Evolutionary conservation across 2,329 filamentous ascomycete genomes (phyloP).

Genomic region (Whalleya microplaca): DNA sequence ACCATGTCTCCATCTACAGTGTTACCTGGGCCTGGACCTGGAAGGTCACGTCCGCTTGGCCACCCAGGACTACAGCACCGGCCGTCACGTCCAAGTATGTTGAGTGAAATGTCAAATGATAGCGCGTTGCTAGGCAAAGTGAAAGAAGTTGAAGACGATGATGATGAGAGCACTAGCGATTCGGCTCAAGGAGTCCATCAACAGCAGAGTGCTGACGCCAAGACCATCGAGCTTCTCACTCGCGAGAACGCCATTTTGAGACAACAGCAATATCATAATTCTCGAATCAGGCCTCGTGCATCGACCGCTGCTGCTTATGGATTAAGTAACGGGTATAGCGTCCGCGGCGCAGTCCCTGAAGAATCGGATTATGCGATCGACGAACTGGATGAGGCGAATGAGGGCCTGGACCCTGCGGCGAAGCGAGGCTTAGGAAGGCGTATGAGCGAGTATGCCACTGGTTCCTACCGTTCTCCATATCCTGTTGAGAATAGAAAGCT

Average conservation of each 20-base stretch:
- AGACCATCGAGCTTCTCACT: constrained; percentile 65
- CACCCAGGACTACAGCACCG: constrained; percentile 77
- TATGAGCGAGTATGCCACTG: constrained; percentile 61
- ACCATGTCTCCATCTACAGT: constrained; percentile 52
- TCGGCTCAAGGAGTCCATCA: constrained; percentile 56
- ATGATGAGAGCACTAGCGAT: constrained; percentile 58
- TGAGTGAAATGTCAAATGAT: constrained; percentile 72
- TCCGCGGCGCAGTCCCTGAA: constrained; percentile 64
- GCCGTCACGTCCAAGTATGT: constrained; percentile 76
- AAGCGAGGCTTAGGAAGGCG: constrained; percentile 53
- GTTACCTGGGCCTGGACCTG: too few relatives aligned
- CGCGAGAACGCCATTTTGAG: constrained; percentile 66
- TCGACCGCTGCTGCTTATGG: constrained; percentile 59
- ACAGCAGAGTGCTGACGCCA: constrained; percentile 60
- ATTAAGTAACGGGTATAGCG: constrained; percentile 59
- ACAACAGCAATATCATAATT: constrained; percentile 57
- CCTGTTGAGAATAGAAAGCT: constrained; percentile 64
- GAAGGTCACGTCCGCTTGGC: constrained; percentile 56
- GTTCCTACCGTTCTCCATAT: constrained; percentile 51
- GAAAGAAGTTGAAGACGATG: constrained; percentile 70
- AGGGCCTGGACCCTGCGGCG: constrained; percentile 51
- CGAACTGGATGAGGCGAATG: constrained; percentile 66
- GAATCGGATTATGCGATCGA: constrained; percentile 75
- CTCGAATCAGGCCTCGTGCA: constrained; percentile 60
- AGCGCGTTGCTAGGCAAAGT: constrained; percentile 67